Conservation (phyloP, 2,329 filamentous ascomycete genomes). For the Magnaporthiopsis incrustans region DNA sequence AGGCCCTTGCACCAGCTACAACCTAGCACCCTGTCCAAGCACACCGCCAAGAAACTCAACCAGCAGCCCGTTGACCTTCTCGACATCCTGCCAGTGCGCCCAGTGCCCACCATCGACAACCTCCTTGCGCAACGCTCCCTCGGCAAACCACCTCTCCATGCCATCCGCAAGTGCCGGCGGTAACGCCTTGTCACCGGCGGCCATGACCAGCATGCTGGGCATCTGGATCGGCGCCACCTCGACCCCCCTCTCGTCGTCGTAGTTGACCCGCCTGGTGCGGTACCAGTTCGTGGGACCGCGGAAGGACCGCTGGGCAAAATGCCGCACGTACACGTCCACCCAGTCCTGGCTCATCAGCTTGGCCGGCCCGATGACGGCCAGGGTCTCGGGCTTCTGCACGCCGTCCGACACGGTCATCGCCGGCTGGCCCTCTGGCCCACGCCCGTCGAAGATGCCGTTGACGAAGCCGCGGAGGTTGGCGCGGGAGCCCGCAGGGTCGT, state of each 20-base stretch:
- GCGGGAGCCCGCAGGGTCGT: conserved; percentile 34
- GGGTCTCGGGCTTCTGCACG: conserved; percentile 49
- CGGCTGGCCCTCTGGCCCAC: conserved; percentile 44
- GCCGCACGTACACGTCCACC: conserved; percentile 65
- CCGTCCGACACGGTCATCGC: conserved; percentile 56
- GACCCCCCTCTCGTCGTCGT: conserved; percentile 57
- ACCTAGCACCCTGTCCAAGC: neutral
- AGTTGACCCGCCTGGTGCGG: conserved; percentile 63
- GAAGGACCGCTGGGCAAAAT: conserved; percentile 63
- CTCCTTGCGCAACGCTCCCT: conserved; percentile 44
- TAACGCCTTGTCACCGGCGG: conserved; percentile 61
- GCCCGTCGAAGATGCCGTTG: conserved; percentile 61
- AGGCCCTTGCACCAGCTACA: too few relatives aligned
- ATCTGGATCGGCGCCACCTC: conserved; percentile 43
- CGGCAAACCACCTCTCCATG: conserved; percentile 63
- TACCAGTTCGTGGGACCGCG: conserved; percentile 85
- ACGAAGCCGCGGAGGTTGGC: conserved; percentile 55
- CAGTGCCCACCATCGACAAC: conserved; percentile 70
- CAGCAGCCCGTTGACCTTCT: conserved; percentile 51
- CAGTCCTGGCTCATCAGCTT: conserved; percentile 59
- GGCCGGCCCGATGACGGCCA: conserved; percentile 36
- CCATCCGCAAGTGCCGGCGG: conserved; percentile 60
- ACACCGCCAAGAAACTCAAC: neutral
- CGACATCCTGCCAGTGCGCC: conserved; percentile 67
- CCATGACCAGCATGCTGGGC: conserved; percentile 68